Evolutionary conservation across 2,329 filamentous ascomycete genomes (phyloP), one percentile per base, ranked within the genome.

Genomic region (Colletotrichum cereale): DNA sequence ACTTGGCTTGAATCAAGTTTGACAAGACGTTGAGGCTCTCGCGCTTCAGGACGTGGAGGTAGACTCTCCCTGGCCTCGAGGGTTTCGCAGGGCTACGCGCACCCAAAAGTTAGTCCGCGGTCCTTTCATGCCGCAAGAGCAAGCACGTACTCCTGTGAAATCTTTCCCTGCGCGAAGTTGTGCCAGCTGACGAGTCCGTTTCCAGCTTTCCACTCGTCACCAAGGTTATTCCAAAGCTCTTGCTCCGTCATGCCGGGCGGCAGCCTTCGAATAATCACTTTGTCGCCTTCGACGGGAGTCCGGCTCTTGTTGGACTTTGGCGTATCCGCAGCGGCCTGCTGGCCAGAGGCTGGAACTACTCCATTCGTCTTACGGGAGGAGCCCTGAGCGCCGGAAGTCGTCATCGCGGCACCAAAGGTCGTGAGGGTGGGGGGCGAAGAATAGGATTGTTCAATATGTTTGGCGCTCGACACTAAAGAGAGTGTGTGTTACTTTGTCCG

Each of bases 141-240:
- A 34, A 38, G 21, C 57, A 83, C 90, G 75, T 84, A 97, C 95
- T 97, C 93, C 78, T 91, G 92, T 2, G 95, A 95, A 55, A 96
- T 86, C 79, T 97, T 97, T 69, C 88, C 88, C 2, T 81, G 76
- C 8, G 82, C 81, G 74, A 85, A 99, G 60, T 88, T 88, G 75
- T 93, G 86, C 93, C 94, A 98, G 80, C 97, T 95, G 16, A 97
- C 90, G 79, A 91, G 96, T 40, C 94, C 94, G 58, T 88, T 89
- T n/a, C 93, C 93, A 4, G 88, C 77, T 77, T 91, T 93, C 96
- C 96, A 98, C 60, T 95, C 92, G 2, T 91, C 87, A 5, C 95
- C 95, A 16, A 98, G 80, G 11, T 90, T 86, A 18, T 84, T 81
- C 76, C 91, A 86, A 74, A 97, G 96, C 77, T 99, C 96, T 0